These are phyloP conservation scores for Leccinellum albellum DNA, from an alignment of 768 basidiomycete species.

Conservation along the genomic window DNA sequence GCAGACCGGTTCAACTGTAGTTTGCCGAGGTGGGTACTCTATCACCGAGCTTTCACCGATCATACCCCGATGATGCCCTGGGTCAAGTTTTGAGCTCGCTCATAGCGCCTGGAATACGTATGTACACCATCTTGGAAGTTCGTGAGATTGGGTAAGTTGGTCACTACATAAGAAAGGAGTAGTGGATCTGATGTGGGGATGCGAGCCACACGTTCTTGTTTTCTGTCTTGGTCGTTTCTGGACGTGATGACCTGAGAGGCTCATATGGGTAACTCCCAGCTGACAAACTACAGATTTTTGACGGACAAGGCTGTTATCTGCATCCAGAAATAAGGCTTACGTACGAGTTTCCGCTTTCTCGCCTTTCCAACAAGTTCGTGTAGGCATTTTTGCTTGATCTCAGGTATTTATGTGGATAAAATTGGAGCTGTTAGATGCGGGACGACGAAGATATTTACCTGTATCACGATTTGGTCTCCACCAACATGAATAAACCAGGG, in stretches of 20 bases:
- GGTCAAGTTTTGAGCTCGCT: neutral
- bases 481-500: too few species aligned
- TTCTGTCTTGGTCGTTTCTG: neutral
- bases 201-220: too few species aligned
- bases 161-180: too few species aligned
- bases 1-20: too few species aligned
- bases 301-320: neutral
- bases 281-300: neutral
- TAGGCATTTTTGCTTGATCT: neutral
- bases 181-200: too few species aligned
- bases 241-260: too few species aligned
- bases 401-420: neutral
- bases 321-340: neutral
- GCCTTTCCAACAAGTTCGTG: neutral
- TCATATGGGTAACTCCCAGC: too few species aligned
- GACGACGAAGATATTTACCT: neutral
- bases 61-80: neutral
- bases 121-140: too few species aligned
- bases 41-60: neutral
- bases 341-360: neutral
- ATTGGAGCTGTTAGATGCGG: neutral
- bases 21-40: too few species aligned
- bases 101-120: too few species aligned
- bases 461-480: neutral
- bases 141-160: too few species aligned